Evolutionary conservation across 2,329 filamentous ascomycete genomes (phyloP), one percentile per base, ranked within the genome.

Genomic region (Fusarium poae): DNA sequence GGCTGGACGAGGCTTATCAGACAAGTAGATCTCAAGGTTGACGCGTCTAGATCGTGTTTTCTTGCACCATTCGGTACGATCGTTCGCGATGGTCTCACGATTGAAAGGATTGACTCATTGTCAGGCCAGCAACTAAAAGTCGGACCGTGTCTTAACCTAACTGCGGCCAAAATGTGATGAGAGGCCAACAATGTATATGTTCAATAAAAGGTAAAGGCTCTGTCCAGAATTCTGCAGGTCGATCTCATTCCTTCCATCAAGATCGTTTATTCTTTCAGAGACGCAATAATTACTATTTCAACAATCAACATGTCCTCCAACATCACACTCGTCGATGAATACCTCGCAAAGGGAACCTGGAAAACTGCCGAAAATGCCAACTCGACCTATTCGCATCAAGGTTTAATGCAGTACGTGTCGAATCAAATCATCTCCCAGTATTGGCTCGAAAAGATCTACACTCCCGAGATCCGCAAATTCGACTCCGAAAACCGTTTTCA

Each of bases 361-460:
- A 72, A 71, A 29, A 62, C 65, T 1, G 56, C 71, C 0, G 71
- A 73, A 16, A 73, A 73, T 29, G 71, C 71, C 25, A 73, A 73
- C 34, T 73, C 71, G 8, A 73, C 71, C 10, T 73, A 73, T 46
- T 73, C 71, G 0, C 69, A 73, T 40, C 71, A 73, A 35, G 69
- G 71, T 0, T 59, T 73, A 11, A 74, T 73, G 69, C 71, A 73
- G 39, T 73, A 74, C 42, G 59, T 73, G 20, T 74, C 71, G 5
- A 73, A 71, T 4, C 71, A 74, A 2, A 53, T 73, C 39, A 73
- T 73, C 9, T 65, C 71, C 0, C 69, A 73, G 16, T 73, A 73
- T 25, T 73, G 71, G 71, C 48, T 73, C 3, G 69, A 72, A 12
- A 74, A 71, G 20, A 30, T 73, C 11, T 73, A 73, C 27, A 72